Evolutionary conservation across 768 basidiomycete species (phyloP).

Genomic region (Astraeus odoratus): DNA sequence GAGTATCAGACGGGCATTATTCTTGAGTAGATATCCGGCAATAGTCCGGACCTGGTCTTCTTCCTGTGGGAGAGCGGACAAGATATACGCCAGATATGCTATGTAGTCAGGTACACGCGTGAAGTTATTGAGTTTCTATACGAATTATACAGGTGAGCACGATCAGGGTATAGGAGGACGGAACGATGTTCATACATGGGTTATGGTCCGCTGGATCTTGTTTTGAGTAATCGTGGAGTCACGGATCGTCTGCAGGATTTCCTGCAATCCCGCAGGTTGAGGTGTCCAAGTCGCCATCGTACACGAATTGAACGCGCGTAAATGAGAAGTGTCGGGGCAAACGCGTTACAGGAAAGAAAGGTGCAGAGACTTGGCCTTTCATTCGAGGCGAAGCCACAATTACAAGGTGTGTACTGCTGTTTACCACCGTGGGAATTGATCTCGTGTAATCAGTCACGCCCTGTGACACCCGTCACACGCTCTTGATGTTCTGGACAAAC

Average conservation of each 20-base stretch:
- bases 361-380: slow-evolving; percentile 9
- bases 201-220: slow-evolving; percentile 70
- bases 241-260: slow-evolving; percentile 87
- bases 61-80: slow-evolving; percentile 72
- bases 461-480: neutral
- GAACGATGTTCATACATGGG: slow-evolving; percentile 49
- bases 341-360: slow-evolving; percentile 28
- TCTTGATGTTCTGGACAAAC: too few species aligned
- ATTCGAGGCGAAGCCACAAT: slow-evolving; percentile 6
- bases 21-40: slow-evolving; percentile 96
- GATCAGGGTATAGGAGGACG: slow-evolving; percentile 13
- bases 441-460: slow-evolving; percentile 17
- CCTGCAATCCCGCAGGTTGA: slow-evolving; percentile 77
- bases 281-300: slow-evolving; percentile 77
- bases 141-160: slow-evolving; percentile 14
- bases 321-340: slow-evolving; percentile 9
- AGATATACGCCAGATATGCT: slow-evolving; percentile 92
- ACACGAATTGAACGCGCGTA: slow-evolving; percentile 24
- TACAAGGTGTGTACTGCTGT: slow-evolving; percentile 28
- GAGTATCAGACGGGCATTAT: slow-evolving; percentile 79
- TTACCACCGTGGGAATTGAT: slow-evolving; percentile 30
- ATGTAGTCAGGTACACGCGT: slow-evolving; percentile 90
- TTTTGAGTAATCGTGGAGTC: slow-evolving; percentile 80
- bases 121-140: slow-evolving; percentile 80
- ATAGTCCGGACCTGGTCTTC: slow-evolving; percentile 92